Evolutionary conservation across 345 rosid species (phyloP).

Genomic region (Gossypium anomalum): DNA sequence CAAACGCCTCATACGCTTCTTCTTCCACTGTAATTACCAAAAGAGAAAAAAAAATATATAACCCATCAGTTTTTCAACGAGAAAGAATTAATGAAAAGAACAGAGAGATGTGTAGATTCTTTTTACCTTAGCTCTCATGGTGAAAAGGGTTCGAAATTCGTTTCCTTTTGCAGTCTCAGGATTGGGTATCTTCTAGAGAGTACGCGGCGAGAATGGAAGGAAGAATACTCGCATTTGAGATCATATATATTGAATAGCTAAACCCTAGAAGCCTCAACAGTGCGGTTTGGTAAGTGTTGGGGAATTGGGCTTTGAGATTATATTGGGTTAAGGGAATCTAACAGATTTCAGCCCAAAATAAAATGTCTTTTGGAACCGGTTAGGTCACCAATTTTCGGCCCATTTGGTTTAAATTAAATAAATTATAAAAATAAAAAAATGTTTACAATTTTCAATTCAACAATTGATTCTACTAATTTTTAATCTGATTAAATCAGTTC

Average conservation of each 20-base stretch:
- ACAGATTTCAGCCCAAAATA: not conserved
- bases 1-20: slow-evolving; percentile 99
- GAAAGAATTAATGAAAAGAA: not conserved
- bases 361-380: not conserved
- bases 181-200: not conserved
- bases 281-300: not conserved
- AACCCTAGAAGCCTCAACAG: not conserved
- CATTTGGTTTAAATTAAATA: too few relatives aligned
- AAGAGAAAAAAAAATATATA: not conserved
- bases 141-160: slow-evolving; percentile 3
- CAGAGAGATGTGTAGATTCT: not conserved
- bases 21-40: slow-evolving; percentile 71
- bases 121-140: slow-evolving; percentile 90
- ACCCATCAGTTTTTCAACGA: not conserved
- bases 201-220: not conserved
- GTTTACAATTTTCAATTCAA: too few relatives aligned
- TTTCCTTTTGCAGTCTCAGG: not conserved
- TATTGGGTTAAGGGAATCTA: not conserved
- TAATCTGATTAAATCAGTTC: too few relatives aligned
- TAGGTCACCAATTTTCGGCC: too few relatives aligned
- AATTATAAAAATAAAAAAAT: too few relatives aligned
- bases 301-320: not conserved
- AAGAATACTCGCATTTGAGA: not conserved
- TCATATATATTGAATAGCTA: not conserved
- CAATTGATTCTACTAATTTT: too few relatives aligned